phyloP scores from a whole-genome alignment of 306 rosid species.

The Citrullus amarus region DNA sequence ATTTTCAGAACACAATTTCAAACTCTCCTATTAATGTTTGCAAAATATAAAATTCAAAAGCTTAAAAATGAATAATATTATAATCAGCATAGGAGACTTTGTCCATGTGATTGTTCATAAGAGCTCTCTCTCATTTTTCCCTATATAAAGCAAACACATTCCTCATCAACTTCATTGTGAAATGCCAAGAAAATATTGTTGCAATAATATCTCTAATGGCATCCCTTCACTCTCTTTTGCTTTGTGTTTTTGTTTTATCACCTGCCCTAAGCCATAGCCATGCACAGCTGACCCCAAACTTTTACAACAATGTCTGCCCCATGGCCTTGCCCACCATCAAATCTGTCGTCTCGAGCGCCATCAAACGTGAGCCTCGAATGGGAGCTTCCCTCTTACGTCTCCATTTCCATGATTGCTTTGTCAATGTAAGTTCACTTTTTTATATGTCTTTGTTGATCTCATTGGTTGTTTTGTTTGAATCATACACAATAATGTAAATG shows the following conservation, averaged over 20 bases:
- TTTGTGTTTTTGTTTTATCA: not conserved
- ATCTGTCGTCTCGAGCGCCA: not conserved
- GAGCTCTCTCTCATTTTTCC: not conserved
- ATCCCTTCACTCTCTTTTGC: slow-evolving; percentile 6
- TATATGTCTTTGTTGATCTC: too few relatives aligned
- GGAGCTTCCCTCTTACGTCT: slow-evolving; percentile 20
- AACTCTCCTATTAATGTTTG: too few relatives aligned
- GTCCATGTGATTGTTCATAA: too few relatives aligned
- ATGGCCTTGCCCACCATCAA: slow-evolving; percentile 9
- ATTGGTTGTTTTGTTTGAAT: not conserved
- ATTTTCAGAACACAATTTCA: too few relatives aligned
- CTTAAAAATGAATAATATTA: too few relatives aligned
- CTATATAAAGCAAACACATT: not conserved
- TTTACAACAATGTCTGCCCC: slow-evolving; percentile 12
- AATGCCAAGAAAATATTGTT: too few relatives aligned
- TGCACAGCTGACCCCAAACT: slow-evolving; percentile 9
- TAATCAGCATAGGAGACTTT: too few relatives aligned
- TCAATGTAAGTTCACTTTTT: slow-evolving; percentile 10
- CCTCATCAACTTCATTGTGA: not conserved
- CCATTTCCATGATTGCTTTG: slow-evolving; percentile 24
- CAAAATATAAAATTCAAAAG: too few relatives aligned
- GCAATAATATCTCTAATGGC: slow-evolving; percentile 6
- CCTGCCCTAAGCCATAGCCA: not conserved
- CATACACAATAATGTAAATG: not conserved
- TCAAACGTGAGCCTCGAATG: slow-evolving; percentile 13